These are phyloP conservation scores for Raffaelea arxii DNA, from an alignment of 2,329 filamentous ascomycete species.

Conservation along the genomic window DNA sequence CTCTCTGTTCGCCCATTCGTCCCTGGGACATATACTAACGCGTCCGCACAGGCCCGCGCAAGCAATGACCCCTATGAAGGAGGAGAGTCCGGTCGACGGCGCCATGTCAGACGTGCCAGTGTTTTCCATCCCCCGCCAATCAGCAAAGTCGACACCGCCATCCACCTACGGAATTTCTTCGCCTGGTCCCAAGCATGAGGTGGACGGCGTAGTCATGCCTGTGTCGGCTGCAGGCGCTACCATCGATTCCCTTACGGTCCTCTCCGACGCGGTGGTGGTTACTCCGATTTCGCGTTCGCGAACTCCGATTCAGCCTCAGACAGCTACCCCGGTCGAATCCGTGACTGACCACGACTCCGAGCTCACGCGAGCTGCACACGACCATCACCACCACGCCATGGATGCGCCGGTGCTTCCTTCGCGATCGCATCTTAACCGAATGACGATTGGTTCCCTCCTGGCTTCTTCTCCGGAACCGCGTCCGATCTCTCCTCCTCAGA, in stretches of 20 bases:
- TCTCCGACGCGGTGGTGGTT: constrained; percentile 4
- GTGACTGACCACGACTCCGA: not conserved
- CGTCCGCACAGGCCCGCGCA: constrained; percentile 6
- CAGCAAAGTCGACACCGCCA: constrained; percentile 7
- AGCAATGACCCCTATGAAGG: constrained; percentile 8
- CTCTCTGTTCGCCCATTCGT: not conserved
- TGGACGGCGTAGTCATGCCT: not conserved
- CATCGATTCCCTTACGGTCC: constrained; percentile 1
- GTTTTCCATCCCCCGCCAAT: constrained; percentile 6
- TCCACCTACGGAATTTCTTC: constrained; percentile 8
- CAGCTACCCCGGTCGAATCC: not conserved
- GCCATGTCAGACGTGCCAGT: constrained; percentile 9
- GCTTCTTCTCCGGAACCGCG: not conserved
- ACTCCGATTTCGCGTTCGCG: constrained; percentile 1
- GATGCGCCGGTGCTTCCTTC: not conserved
- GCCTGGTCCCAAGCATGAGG: constrained; percentile 4
- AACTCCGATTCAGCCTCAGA: constrained; percentile 1
- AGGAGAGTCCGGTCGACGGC: constrained; percentile 10
- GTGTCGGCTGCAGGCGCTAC: constrained; percentile 6
- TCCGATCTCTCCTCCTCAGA: not conserved
- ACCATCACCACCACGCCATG: not conserved
- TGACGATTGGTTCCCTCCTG: not conserved
- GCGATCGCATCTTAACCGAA: too few species aligned
- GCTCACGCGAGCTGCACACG: not conserved
- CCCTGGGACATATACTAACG: constrained; percentile 9